Evolutionary conservation across 306 rosid genomes (phyloP).

Genomic region (Malus sylvestris): DNA sequence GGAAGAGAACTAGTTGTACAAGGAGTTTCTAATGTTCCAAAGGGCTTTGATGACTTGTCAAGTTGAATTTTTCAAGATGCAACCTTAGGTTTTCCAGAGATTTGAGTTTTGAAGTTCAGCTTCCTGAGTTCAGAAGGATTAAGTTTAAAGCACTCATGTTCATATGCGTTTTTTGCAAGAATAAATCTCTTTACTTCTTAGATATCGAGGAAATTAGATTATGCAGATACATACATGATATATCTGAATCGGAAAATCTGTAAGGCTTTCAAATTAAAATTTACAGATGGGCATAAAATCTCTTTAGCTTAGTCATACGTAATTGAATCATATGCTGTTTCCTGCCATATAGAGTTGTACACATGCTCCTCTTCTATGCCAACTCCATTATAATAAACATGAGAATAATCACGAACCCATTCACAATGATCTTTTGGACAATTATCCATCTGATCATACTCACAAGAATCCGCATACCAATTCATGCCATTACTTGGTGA

Average conservation of each 20-base stretch:
- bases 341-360: slow-evolving; percentile 11
- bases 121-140: neutral
- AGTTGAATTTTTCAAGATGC: neutral
- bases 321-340: slow-evolving; percentile 15
- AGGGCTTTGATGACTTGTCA: neutral
- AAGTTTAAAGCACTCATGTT: neutral
- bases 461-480: slow-evolving; percentile 24
- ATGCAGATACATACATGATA: neutral
- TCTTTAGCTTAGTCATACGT: slow-evolving; percentile 1
- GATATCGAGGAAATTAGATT: neutral
- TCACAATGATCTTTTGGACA: neutral
- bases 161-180: neutral
- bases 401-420: slow-evolving; percentile 13
- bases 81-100: neutral
- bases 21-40: neutral
- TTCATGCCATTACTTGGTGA: slow-evolving; percentile 23
- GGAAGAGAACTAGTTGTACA: neutral
- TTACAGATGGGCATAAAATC: neutral
- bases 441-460: slow-evolving; percentile 11
- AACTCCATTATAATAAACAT: slow-evolving; percentile 11
- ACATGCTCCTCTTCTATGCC: slow-evolving; percentile 13
- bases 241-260: neutral
- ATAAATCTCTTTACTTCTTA: neutral
- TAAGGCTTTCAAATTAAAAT: neutral
- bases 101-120: neutral